Evolutionary conservation across 306 rosid species (phyloP).

Genomic region (Vigna reflexopilosa): DNA sequence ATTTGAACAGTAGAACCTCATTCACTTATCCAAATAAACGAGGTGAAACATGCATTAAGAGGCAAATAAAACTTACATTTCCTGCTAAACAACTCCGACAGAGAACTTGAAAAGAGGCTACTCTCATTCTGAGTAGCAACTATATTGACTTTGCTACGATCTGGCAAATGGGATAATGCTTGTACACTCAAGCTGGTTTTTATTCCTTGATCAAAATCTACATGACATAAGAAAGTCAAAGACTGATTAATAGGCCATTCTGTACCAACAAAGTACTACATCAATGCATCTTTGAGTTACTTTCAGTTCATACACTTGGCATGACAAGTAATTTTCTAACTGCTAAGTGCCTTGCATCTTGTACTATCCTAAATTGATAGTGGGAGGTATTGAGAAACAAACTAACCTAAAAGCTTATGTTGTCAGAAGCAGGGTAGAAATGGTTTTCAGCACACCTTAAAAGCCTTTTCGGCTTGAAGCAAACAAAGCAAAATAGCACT

Average conservation of each 20-base stretch:
- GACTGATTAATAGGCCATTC: neutral
- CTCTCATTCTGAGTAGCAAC: conserved; percentile 37
- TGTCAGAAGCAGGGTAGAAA: neutral
- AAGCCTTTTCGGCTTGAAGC: neutral
- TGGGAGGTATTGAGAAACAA: conserved; percentile 16
- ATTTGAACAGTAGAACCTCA: conserved; percentile 1
- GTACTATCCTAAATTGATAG: neutral
- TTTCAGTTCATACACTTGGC: neutral
- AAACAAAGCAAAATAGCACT: neutral
- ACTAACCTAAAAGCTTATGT: conserved; percentile 30
- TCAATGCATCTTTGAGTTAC: conserved; percentile 17
- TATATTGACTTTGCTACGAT: conserved; percentile 28
- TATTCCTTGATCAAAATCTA: conserved; percentile 42
- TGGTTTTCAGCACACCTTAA: conserved; percentile 16
- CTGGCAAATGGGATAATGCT: conserved; percentile 29
- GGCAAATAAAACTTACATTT: conserved; percentile 42
- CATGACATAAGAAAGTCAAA: conserved; percentile 34
- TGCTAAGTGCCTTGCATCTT: conserved; percentile 1
- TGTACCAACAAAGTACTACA: conserved; percentile 9
- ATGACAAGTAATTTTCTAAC: conserved; percentile 21
- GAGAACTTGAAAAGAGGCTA: conserved; percentile 48
- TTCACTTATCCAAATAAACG: conserved; percentile 6
- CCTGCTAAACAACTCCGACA: conserved; percentile 43
- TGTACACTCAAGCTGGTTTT: conserved; percentile 26
- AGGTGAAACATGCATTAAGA: neutral